phyloP scores from a whole-genome alignment of 1,284 basidiomycete genomes.

The Melampsora abietis-canadensis region DNA sequence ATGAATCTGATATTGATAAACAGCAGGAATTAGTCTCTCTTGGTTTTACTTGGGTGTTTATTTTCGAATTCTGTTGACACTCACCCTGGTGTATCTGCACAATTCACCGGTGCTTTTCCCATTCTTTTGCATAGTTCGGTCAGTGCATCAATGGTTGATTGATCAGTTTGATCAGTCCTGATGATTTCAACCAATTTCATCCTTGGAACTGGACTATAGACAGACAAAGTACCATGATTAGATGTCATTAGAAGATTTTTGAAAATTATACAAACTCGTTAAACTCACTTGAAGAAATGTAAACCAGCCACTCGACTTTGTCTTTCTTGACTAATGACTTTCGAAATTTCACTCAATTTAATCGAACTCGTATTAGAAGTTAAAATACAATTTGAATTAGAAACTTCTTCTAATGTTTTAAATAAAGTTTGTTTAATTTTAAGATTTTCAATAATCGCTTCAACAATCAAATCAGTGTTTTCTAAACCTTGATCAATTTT shows the following conservation, averaged over 20 bases:
- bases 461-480: constrained; percentile 59
- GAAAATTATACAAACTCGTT: background rate
- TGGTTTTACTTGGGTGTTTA: background rate
- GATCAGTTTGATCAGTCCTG: constrained; percentile 57
- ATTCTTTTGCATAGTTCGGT: constrained; percentile 58
- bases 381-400: constrained; percentile 58
- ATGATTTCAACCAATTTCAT: constrained; percentile 64
- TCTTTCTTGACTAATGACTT: constrained; percentile 52
- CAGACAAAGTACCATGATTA: background rate
- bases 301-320: constrained; percentile 57
- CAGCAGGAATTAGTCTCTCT: background rate
- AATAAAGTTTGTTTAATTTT: constrained; percentile 61
- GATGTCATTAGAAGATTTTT: background rate
- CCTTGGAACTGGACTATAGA: constrained; percentile 55
- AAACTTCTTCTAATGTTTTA: constrained; percentile 57
- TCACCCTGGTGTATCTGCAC: constrained; percentile 59
- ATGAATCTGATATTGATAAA: constrained; percentile 55
- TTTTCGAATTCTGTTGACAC: constrained; percentile 12
- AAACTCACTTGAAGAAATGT: constrained; percentile 59
- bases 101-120: constrained; percentile 60
- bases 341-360: constrained; percentile 59
- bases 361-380: constrained; percentile 61
- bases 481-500: constrained; percentile 58
- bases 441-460: constrained; percentile 62
- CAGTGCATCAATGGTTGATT: constrained; percentile 57